Conservation (phyloP, 148 eudicot genomes). For the Agrostemma githago region DNA sequence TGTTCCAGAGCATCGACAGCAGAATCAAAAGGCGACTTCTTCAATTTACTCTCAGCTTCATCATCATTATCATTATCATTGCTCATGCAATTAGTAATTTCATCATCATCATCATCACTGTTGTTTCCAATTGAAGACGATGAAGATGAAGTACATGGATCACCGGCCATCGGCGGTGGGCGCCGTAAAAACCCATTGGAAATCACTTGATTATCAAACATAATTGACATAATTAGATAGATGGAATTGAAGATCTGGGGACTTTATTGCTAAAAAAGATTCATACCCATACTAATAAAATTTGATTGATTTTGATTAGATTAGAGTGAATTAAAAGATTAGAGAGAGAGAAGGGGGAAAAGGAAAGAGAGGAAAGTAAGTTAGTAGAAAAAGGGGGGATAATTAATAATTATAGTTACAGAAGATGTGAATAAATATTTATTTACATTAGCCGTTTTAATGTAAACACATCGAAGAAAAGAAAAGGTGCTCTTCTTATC, state of each 20-base stretch:
- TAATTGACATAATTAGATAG: slow-evolving; percentile 21
- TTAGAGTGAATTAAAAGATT: not conserved
- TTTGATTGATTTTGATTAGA: not conserved
- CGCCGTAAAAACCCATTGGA: slow-evolving; percentile 20
- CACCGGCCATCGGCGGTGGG: slow-evolving; percentile 18
- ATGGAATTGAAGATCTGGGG: not conserved
- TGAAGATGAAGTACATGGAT: slow-evolving; percentile 33
- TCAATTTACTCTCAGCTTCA: slow-evolving; percentile 49
- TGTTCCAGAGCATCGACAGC: slow-evolving; percentile 55
- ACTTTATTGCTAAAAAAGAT: not conserved
- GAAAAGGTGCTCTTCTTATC: too few species aligned
- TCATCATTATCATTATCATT: slow-evolving; percentile 21
- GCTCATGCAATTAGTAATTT: not conserved
- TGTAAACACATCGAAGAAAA: too few species aligned
- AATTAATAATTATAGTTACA: too few species aligned
- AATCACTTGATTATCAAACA: slow-evolving; percentile 20
- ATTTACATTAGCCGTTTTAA: too few species aligned
- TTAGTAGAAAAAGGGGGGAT: too few species aligned
- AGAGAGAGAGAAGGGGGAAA: not conserved
- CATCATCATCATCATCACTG: slow-evolving; percentile 42
- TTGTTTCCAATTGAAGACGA: slow-evolving; percentile 75
- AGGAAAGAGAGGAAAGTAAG: not conserved
- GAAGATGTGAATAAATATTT: too few species aligned
- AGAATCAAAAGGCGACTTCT: slow-evolving; percentile 34
- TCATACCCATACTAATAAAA: slow-evolving; percentile 1